Evolutionary conservation across 2,329 filamentous ascomycete genomes (phyloP), one percentile per base, ranked within the genome.

Genomic region (Talaromyces sp.): DNA sequence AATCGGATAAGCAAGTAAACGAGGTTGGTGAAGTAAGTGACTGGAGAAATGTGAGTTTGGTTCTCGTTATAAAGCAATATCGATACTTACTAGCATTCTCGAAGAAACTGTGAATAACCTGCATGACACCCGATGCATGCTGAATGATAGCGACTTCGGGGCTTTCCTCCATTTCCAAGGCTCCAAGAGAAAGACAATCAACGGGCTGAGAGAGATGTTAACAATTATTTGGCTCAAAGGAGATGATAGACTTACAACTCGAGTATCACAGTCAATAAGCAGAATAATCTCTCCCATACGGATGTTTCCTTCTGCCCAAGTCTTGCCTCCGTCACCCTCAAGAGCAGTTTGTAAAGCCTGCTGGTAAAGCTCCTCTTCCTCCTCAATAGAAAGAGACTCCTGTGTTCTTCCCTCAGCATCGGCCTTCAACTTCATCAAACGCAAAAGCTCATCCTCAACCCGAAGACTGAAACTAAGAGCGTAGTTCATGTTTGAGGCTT

Each of bases 221-320:
- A 43, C 31, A 43, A 9, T 4, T n/a, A 50, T 8, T 56, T 22
- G 5, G 1, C 3, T 5, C 4, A 17, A 62, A 57, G 19, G 3
- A 15, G 37, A 17, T 11, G 15, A 25, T 25, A 39, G 9, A 35
- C 63, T 50, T 50, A 65, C 63, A 1, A 90, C 87, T 73, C 88
- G 84, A 5, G 89, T 91, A 70, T 91, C 88, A 1, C 86, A 89
- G 73, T 90, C 88, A 66, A 90, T 85, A 39, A 91, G 81, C n/a
- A 91, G 79, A 63, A 90, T 89, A 70, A 87, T 93, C 77, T 96
- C 92, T 65, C 92, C 92, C 27, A 96, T 82, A 61, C 92, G 90
- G 70, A 96, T 89, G 77, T 95, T 93, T 67, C 92, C 92, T 73
- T 93, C 91, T 15, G 91, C 91, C 85, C 63, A 65, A 17, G 63